Evolutionary conservation across 768 basidiomycete genomes (phyloP).

Genomic region (Tulasnella calospora): DNA sequence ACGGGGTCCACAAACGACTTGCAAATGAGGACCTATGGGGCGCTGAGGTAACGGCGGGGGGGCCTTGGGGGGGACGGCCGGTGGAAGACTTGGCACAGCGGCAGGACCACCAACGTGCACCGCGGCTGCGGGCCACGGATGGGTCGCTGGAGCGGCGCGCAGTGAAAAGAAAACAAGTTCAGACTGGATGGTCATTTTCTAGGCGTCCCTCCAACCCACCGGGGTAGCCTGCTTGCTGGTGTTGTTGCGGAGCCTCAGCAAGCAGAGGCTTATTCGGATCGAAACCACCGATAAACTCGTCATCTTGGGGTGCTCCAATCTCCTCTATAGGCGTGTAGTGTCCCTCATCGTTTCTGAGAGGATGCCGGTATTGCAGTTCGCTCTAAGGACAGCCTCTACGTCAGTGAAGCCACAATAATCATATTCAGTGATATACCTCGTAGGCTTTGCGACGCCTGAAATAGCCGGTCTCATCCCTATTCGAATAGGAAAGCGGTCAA

Average conservation of each 20-base stretch:
- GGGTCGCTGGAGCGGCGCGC: neutral
- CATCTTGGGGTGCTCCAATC: slow-evolving; percentile 48
- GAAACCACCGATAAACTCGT: slow-evolving; percentile 58
- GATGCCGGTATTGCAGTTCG: slow-evolving; percentile 29
- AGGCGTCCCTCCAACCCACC: neutral
- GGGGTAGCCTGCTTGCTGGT: neutral
- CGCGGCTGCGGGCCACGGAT: neutral
- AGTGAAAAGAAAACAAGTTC: neutral
- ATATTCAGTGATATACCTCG: slow-evolving; percentile 25
- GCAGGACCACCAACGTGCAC: neutral
- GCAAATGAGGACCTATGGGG: slow-evolving; percentile 72
- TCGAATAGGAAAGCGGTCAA: neutral
- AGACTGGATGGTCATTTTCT: neutral
- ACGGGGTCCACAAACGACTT: slow-evolving; percentile 84
- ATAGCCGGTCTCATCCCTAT: slow-evolving; percentile 69
- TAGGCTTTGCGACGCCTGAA: slow-evolving; percentile 58
- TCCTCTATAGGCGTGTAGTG: slow-evolving; percentile 53
- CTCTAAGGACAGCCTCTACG: slow-evolving; percentile 31
- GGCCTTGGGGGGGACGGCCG: slow-evolving; percentile 32
- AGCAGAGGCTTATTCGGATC: slow-evolving; percentile 33
- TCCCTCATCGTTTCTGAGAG: slow-evolving; percentile 48
- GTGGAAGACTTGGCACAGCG: neutral
- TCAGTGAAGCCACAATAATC: slow-evolving; percentile 38
- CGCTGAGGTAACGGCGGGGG: slow-evolving; percentile 38
- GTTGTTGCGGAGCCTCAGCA: neutral